A percentile compares a stretch with the other conserved stretches of the same genome.
phyloP scores from a whole-genome alignment of 371 early-diverging fungal species.

The Phascolomyces articulosus region DNA sequence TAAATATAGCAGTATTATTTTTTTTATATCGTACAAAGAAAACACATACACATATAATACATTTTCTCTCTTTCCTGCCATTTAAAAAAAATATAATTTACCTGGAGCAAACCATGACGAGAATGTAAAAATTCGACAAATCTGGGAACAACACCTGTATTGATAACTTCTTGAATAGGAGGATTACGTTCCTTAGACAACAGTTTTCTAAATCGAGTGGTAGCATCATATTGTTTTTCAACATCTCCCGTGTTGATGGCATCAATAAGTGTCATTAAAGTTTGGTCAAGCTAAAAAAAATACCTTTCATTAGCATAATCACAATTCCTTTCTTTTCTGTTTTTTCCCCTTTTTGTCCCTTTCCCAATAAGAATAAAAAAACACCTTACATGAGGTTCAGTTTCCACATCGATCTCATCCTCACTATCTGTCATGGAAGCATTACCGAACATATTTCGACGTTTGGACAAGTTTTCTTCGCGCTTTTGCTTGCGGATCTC shows the following conservation, averaged over 20 bases:
- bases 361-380: neutral
- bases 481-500: slow-evolving; percentile 95
- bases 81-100: too few relatives aligned
- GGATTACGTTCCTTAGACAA: slow-evolving; percentile 97
- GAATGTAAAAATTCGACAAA: slow-evolving; percentile 94
- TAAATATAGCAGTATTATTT: too few relatives aligned
- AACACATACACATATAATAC: too few relatives aligned
- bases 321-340: too few relatives aligned
- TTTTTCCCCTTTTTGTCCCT: too few relatives aligned
- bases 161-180: slow-evolving; percentile 97
- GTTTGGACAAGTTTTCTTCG: slow-evolving; percentile 92
- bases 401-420: slow-evolving; percentile 68
- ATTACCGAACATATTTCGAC: slow-evolving; percentile 76
- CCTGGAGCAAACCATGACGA: slow-evolving; percentile 82
- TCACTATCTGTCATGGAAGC: slow-evolving; percentile 75
- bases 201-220: slow-evolving; percentile 91
- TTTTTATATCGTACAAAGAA: too few relatives aligned
- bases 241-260: slow-evolving; percentile 73
- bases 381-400: slow-evolving; percentile 50
- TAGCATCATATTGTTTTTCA: slow-evolving; percentile 81
- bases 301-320: neutral
- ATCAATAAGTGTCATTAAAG: slow-evolving; percentile 76
- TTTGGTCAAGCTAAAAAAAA: slow-evolving; percentile 50
- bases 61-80: too few relatives aligned
- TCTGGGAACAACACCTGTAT: slow-evolving; percentile 92